Evolutionary conservation across 345 rosid genomes (phyloP).

Genomic region (Noccaea bulbosa): DNA sequence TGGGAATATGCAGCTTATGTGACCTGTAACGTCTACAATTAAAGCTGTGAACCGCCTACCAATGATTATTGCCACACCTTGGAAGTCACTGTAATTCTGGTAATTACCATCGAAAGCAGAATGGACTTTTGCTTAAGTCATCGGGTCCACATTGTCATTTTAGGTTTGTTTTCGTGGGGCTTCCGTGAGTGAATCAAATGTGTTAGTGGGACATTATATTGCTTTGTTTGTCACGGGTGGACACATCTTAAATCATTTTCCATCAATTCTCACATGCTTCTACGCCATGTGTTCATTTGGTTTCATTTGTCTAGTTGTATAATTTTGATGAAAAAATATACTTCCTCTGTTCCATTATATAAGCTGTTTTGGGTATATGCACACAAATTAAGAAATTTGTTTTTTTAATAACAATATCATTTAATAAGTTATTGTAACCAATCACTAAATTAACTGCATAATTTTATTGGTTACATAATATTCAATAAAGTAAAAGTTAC

Average conservation of each 20-base stretch:
- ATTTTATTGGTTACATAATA: too few species aligned
- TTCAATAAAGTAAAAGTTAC: too few species aligned
- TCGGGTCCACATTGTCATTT: not conserved
- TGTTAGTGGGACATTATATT: slow-evolving; percentile 37
- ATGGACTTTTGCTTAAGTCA: not conserved
- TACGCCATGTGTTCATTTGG: slow-evolving; percentile 31
- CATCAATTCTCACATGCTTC: slow-evolving; percentile 42
- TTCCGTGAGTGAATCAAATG: slow-evolving; percentile 30
- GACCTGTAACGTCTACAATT: slow-evolving; percentile 14
- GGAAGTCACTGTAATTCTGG: not conserved
- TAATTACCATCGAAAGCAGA: slow-evolving; percentile 17
- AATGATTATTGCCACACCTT: slow-evolving; percentile 25
- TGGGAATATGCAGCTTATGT: slow-evolving; percentile 15
- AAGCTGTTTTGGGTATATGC: too few species aligned
- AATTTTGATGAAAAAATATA: too few species aligned
- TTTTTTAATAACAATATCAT: too few species aligned
- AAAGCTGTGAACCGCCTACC: slow-evolving; percentile 1
- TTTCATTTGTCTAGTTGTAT: slow-evolving; percentile 13
- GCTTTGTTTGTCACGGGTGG: slow-evolving; percentile 49
- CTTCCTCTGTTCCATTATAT: too few species aligned
- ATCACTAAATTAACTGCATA: too few species aligned
- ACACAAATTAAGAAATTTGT: too few species aligned
- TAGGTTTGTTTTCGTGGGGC: slow-evolving; percentile 21
- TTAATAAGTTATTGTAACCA: too few species aligned
- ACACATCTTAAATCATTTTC: slow-evolving; percentile 39